Percentiles rank a stretch among this genome's conserved stretches.
Conservation (phyloP, 2,329 filamentous ascomycete species). For the Venturia aucupariae region DNA sequence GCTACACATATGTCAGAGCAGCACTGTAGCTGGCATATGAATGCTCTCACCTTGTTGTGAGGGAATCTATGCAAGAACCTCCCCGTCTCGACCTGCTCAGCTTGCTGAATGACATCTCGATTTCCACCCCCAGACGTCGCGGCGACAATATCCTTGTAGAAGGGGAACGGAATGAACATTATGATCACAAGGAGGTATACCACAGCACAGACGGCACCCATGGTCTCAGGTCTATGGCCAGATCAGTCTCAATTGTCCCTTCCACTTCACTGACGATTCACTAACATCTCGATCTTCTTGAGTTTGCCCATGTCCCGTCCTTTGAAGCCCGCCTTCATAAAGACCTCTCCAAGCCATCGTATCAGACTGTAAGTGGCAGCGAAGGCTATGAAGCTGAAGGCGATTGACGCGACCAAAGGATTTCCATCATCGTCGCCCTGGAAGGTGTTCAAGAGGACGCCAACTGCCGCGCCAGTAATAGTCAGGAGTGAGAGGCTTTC, state of each 20-base stretch:
- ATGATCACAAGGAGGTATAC: conserved; percentile 87
- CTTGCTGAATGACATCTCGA: conserved; percentile 63
- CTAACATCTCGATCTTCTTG: conserved; percentile 64
- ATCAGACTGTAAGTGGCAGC: conserved; percentile 75
- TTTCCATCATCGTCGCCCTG: conserved; percentile 63
- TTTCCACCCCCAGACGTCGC: conserved; percentile 92
- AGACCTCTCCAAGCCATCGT: conserved; percentile 83
- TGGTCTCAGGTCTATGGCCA: conserved; percentile 66
- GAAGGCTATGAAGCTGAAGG: conserved; percentile 79
- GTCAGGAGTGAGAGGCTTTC: conserved; percentile 51
- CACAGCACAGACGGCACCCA: conserved; percentile 87
- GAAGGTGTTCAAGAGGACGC: conserved; percentile 71
- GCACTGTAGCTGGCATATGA: conserved; percentile 7
- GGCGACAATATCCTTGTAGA: conserved; percentile 96
- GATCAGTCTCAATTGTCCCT: conserved; percentile 15
- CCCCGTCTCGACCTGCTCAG: conserved; percentile 67
- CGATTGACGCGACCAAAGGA: conserved; percentile 78
- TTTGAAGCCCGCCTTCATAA: conserved; percentile 80
- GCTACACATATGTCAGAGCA: conserved; percentile 38
- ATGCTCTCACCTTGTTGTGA: conserved; percentile 66
- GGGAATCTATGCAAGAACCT: conserved; percentile 86
- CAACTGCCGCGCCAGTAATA: conserved; percentile 59
- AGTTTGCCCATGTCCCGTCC: conserved; percentile 81
- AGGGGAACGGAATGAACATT: conserved; percentile 89
- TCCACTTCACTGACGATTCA: conserved; percentile 15